Base-by-base conservation (phyloP, 345 rosid species). In the Cardamine chenopodiifolia region DNA sequence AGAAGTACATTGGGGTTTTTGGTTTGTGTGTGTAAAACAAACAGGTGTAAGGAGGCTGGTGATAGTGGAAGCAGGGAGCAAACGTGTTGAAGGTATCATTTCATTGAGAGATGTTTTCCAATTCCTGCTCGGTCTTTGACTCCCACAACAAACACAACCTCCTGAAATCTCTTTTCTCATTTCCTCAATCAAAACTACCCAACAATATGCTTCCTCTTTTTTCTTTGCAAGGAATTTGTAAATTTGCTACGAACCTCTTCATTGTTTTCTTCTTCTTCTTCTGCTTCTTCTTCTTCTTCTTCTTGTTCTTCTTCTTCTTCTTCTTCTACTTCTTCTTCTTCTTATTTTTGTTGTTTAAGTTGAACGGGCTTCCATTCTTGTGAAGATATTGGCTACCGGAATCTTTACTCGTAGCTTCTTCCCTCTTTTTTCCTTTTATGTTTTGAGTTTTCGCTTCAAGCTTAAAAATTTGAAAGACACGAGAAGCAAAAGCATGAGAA, bases 51-150 rank as follows among this genome's bases (percentile, higher is more conserved):
- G 96, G 80, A 82, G 96, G 72, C 78, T 90, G 40, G 81, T 90
- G 66, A 82, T 88, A 42, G 96, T 90, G 79, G 96, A 90, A 77
- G 89, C 90, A 29, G 96, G 96, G 49, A 90, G 90, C 88, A 90
- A 85, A 79, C 96, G 96, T 12, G 97, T 90, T 11, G 88, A 91
- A 87, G 97, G 95, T 68, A 83, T 89, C 37, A 83, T 91, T 48
- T 86, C 97, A 7, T 56, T 91, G 67, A 86, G 90, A 50, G 95
- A 91, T 72, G 83, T 91, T 59, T 87, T 89, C 79, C 81, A 71
- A 70, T 89, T 85, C 78, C 83, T 91, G 75, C 88, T 89, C 39
- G 95, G 86, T 64, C 82, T 81, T 68, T 82, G 81, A 80, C 75
- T 57, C 62, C 26, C 61, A 26, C 71, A 54, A 9, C 59, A 32